Evolutionary conservation across 176 grass and related monocot genomes (phyloP), one percentile per base, ranked within the genome.

Genomic region (Canna indica): DNA sequence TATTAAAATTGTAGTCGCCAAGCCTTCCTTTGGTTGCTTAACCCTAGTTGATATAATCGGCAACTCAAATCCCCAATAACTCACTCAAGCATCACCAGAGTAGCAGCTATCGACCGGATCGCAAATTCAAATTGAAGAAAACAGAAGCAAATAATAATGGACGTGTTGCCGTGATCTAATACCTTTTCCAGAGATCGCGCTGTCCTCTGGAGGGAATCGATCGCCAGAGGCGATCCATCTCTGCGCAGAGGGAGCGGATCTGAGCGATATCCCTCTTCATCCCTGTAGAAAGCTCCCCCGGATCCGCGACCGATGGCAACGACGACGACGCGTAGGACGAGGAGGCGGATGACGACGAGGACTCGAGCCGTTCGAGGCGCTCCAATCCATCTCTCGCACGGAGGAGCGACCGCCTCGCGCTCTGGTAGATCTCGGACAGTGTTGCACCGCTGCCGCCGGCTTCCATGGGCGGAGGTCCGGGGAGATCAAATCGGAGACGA

Each of bases 111-210:
- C 2, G 18, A 29, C 5, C 8, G 45, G 38, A 46, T 20, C 5
- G 10, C 67, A 1, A 76, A 1, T 24, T 45, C 18, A 48, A 36
- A 47, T 22, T 31, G 47, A 47, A 45, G 44, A 0, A 18, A 44
- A 57, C 34, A 35, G 31, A 16, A 46, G 53, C 72, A 59, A 25
- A 7, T 30, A 66, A 27, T 18, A 64, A 30, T 47, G 3, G 26
- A 47, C 39, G 12, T 17, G 20, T 47, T 66, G 22, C 7, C 14
- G 1, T 0, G 35, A 27, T 67, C 17, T 54, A 58, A 82, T 83
- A 93, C 94, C 94, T 90, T 82, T 99, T 99, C 94, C 94, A 99
- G 73, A 99, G 82, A 82, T 93, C 94, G 29, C 86, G 86, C 72
- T 99, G 94, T 70, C 80, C 77, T 75, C 90, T 90, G 69, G 79